Base-by-base conservation (phyloP, 139 green algal genomes). In the Picochlorum sp. region DNA sequence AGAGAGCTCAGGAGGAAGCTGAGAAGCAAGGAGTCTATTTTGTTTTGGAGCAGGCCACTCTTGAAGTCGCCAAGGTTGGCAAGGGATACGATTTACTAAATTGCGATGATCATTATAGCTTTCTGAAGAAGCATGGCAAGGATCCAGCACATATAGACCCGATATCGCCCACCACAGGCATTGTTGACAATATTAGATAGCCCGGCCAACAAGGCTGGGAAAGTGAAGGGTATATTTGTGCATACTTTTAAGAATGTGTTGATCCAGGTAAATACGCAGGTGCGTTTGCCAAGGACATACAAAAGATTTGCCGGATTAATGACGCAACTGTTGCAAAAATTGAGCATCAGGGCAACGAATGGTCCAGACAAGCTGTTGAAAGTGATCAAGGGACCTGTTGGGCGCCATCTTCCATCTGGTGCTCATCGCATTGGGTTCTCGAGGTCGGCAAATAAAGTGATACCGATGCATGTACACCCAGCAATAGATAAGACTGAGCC, bases 101-200 rank as follows among this genome's bases (percentile, higher is more conserved):
- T 71, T 94, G 86, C 61, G 93, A 98, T 61, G 93, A 98, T 71
- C 93, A 98, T 70, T 79, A 74, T 9, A 90, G 69, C 47, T 98
- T 96, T 54, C 71, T 98, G 2, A 70, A 73, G 15, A 86, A 85
- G 44, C 83, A 98, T 63, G 75, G 80, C 34, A 90, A 90, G 65
- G 88, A 98, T 71, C 88, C 91, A 2, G 83, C 83, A 0, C 44
- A 85, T 96, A 95, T 73, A 75, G 93, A 0, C 93, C 93, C 6
- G 93, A 98, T 70, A 97, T 98, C 62, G 79, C 69, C 44, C 93
- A 98, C 67, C 93, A 98, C 93, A 98, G 84, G 85, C 88, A 15
- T 73, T 98, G 38, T 63, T 98, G 26, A 75, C 81, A 26, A 94
- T 98, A 38, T 75, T 98, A 44, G 92, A 98, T 78, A 95, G 83